phyloP scores from a whole-genome alignment of 106 monocot genomes.

The Posidonia australis region DNA sequence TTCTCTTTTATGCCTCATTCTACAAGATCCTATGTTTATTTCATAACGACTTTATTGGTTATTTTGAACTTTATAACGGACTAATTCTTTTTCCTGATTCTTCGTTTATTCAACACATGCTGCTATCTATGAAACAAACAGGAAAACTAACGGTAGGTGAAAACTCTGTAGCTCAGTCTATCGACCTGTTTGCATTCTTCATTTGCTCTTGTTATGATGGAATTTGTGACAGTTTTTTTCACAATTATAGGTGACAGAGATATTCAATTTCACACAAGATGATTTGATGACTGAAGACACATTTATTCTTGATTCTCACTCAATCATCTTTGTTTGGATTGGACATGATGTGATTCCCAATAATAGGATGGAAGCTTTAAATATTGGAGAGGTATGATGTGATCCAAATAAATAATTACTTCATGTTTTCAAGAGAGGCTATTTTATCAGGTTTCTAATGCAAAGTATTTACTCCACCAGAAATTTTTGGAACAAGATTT shows the following conservation, averaged over 20 bases:
- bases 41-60: neutral
- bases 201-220: neutral
- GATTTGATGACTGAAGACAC: slow-evolving; percentile 90
- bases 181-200: neutral
- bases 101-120: neutral
- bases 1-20: neutral
- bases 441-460: slow-evolving; percentile 3
- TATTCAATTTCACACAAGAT: slow-evolving; percentile 81
- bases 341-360: slow-evolving; percentile 24
- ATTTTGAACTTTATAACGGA: neutral
- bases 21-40: neutral
- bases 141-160: slow-evolving; percentile 19
- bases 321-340: slow-evolving; percentile 71
- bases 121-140: neutral
- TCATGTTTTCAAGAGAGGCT: neutral
- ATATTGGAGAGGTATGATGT: slow-evolving; percentile 57
- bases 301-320: slow-evolving; percentile 65
- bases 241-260: slow-evolving; percentile 54
- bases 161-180: neutral
- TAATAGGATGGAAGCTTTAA: slow-evolving; percentile 42
- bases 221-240: slow-evolving; percentile 1
- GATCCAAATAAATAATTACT: neutral
- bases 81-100: neutral
- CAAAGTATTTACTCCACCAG: slow-evolving; percentile 22
- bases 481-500: slow-evolving; percentile 60